A percentile compares a stretch with the other conserved stretches of the same genome.
phyloP scores from a whole-genome alignment of 2,329 filamentous ascomycete genomes.

The Hirsutella rhossiliensis region DNA sequence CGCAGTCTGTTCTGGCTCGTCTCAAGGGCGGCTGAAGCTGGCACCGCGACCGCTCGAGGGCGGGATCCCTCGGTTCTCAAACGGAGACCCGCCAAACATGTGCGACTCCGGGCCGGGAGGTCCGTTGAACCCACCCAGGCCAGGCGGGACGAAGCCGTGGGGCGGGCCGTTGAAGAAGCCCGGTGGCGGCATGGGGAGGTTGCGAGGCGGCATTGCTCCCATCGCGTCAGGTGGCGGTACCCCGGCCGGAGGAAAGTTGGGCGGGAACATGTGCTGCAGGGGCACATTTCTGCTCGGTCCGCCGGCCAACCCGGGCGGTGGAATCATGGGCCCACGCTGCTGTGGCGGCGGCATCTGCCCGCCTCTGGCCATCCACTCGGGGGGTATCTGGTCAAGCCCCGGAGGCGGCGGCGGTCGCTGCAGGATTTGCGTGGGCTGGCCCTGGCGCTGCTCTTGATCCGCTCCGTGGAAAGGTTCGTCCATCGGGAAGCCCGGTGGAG shows the following conservation, averaged over 20 bases:
- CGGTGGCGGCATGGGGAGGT: slow-evolving; percentile 43
- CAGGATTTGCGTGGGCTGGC: slow-evolving; percentile 51
- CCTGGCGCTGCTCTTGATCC: slow-evolving; percentile 33
- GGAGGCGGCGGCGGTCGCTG: slow-evolving; percentile 50
- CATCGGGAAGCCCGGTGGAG: slow-evolving; percentile 37
- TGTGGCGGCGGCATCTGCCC: slow-evolving; percentile 31
- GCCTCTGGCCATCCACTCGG: slow-evolving; percentile 36
- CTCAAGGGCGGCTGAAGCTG: slow-evolving; percentile 18
- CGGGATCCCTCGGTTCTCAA: slow-evolving; percentile 44
- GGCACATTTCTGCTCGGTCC: slow-evolving; percentile 28
- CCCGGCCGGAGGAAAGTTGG: slow-evolving; percentile 42
- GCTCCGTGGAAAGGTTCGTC: slow-evolving; percentile 39
- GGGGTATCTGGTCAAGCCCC: slow-evolving; percentile 48
- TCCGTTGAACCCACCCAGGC: slow-evolving; percentile 44
- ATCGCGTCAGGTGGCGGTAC: slow-evolving; percentile 36
- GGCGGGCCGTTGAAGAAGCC: slow-evolving; percentile 42
- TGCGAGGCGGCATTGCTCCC: slow-evolving; percentile 38
- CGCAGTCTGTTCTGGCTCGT: no score
- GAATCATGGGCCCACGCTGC: slow-evolving; percentile 40
- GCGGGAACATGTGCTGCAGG: slow-evolving; percentile 47
- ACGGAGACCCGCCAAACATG: slow-evolving; percentile 33
- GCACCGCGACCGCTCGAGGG: slow-evolving; percentile 29
- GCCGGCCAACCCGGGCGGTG: slow-evolving; percentile 42
- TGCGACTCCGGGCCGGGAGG: slow-evolving; percentile 33
- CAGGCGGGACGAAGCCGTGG: slow-evolving; percentile 41